Base-by-base conservation (phyloP, 192 early-diverging fungal genomes). In the Podila clonocystis region DNA sequence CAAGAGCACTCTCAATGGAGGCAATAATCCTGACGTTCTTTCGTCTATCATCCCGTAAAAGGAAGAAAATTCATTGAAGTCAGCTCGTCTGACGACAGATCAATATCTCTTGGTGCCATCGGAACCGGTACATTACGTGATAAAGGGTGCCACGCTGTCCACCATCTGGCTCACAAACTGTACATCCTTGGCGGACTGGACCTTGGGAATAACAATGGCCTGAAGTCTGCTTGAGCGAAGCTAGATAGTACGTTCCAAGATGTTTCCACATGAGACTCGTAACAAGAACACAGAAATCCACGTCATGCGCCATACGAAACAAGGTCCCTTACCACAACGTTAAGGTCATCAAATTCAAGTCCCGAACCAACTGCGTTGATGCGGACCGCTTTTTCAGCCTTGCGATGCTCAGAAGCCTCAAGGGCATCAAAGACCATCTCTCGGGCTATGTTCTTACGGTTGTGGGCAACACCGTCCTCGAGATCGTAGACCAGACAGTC, bases 401-500 rank as follows among this genome's bases (percentile, higher is more conserved):
- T 88, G n/a, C 88, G 89, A 57, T 90, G 80, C 65, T 89, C 92
- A 26, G 87, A 90, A 49, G 84, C 91, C 86, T 86, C 87, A 24
- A 92, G 84, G 17, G 94, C 94, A 63, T 93, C 80, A 63, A 90
- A 88, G 0, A 97, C 91, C 73, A 91, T 84, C 45, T 87, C 63
- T 50, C 95, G 89, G 7, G 95, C 95, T 45, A 86, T 88, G 20
- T 91, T 92, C 75, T 98, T 98, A 64, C 92, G 89, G 82, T 91
- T 94, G 17, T 89, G 58, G 0, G 94, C 85, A 1, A 98, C 97
- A 22, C 95, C 92, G 82, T 98, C 97, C 70, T 98, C 97, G 4
- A 98, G 86, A 72, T 98, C 97, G 69, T 95, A 97, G 38, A 97
- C 93, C 24, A 97, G 82, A 73, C 92, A 93, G 83, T 98, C 97